phyloP scores from a whole-genome alignment of 352 stramenopile species.

The Phytophthora aleatoria region DNA sequence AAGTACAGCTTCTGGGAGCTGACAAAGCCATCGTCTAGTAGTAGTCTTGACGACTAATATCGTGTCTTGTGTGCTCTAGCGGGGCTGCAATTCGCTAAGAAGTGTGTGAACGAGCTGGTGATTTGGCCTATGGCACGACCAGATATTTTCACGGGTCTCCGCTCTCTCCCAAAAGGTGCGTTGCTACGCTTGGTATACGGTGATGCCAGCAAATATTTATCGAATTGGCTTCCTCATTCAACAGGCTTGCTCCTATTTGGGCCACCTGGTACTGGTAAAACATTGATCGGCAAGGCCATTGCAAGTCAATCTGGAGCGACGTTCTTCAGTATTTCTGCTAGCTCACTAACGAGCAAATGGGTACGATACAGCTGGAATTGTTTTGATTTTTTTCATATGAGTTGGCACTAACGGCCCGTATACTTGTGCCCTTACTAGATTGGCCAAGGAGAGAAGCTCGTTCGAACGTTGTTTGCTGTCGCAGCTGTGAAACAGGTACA shows the following conservation, averaged over 20 bases:
- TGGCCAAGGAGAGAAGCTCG: slow-evolving; percentile 98
- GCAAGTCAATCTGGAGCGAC: slow-evolving; percentile 96
- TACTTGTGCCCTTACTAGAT: slow-evolving; percentile 68
- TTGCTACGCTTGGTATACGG: neutral
- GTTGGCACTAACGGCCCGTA: neutral
- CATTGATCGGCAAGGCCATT: slow-evolving; percentile 99
- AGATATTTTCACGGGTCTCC: slow-evolving; percentile 97
- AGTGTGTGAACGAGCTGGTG: slow-evolving; percentile 98
- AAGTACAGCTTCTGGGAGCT: too few relatives aligned
- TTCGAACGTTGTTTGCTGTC: slow-evolving; percentile 97
- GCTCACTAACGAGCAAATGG: slow-evolving; percentile 99
- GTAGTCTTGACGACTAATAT: neutral
- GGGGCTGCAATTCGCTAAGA: slow-evolving; percentile 97
- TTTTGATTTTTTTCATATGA: neutral
- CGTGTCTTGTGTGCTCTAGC: slow-evolving; percentile 49
- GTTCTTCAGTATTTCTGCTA: slow-evolving; percentile 99
- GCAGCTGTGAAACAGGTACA: slow-evolving; percentile 90
- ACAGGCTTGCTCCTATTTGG: slow-evolving; percentile 95
- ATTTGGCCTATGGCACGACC: slow-evolving; percentile 98
- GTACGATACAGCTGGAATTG: slow-evolving; percentile 27
- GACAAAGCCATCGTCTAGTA: neutral
- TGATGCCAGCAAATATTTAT: too few relatives aligned
- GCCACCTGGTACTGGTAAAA: slow-evolving; percentile 97
- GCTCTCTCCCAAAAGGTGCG: slow-evolving; percentile 90
- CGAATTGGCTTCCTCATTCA: neutral